Base-by-base conservation (phyloP, 2,329 filamentous ascomycete genomes). In the Karstenula rhodostoma region DNA sequence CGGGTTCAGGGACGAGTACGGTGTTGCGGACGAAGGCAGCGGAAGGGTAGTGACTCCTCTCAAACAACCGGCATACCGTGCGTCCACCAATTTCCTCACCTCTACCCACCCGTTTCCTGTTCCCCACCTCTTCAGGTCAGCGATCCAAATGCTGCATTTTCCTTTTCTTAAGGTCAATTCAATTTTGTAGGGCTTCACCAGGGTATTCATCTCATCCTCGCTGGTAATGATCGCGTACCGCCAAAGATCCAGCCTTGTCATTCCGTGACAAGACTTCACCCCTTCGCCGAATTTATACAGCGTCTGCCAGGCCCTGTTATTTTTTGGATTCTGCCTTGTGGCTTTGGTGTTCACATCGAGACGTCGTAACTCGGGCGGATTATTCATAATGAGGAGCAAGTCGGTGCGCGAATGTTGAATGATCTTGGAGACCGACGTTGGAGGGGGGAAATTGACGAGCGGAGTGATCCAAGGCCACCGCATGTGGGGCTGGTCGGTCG, bases 211-310 rank as follows among this genome's bases (percentile, higher is more conserved):
- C 19, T 50, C 29, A 29, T 50, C 29, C 12, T 50, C 47, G 47
- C 47, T 50, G n/a, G 47, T 50, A 8, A 50, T 50, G 47, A 50
- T 35, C 8, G 47, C 27, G 19, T 50, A 50, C 9, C 29, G 47
- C 47, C 47, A 50, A 19, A 9, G 47, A 19, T 50, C 47, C 29
- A 50, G 12, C 17, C 47, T 50, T 5, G 47, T 23, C 47, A 50
- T 50, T 33, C 29, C 29, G 19, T 22, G 47, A n/a, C 47, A 50
- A 1, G 29, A n/a, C 17, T 50, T 50, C 17, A 50, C 32, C 17
- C n/a, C 32, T 12, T 35, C 47, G 12, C 32, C 29, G 13, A 50
- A 50, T 33, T 23, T 17, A 17, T 50, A 29, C 6, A 50, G 27
- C n/a, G 29, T 50, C 17, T 35, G 47, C 47, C 47, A 50, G 12